phyloP scores from a whole-genome alignment of 1,284 basidiomycete genomes.

The Mrakiaceae sp. region DNA sequence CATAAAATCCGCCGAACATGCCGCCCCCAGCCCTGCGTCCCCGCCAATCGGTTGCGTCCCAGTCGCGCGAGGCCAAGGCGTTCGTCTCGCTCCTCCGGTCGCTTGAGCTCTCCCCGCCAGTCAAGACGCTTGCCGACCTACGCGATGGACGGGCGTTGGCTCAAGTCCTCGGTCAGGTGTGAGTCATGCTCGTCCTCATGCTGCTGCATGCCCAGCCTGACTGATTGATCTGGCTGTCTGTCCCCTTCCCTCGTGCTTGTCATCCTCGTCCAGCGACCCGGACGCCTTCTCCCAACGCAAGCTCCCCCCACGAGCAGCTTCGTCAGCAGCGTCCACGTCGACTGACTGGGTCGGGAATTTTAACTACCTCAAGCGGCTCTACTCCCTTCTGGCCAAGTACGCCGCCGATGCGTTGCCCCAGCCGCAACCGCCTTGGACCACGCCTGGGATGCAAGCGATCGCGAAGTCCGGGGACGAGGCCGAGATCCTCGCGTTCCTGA shows the following conservation, averaged over 20 bases:
- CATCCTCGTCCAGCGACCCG: not conserved
- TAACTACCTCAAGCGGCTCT: constrained; percentile 3
- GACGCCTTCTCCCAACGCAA: not conserved
- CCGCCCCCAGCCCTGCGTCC: not conserved
- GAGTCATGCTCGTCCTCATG: not conserved
- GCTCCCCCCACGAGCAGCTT: not conserved
- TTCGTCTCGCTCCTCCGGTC: constrained; percentile 1
- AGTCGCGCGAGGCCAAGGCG: not conserved
- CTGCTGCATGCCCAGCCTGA: too few relatives aligned
- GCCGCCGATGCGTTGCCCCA: not conserved
- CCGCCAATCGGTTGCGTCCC: not conserved
- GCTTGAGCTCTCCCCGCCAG: not conserved
- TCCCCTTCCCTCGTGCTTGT: not conserved
- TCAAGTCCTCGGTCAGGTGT: constrained; percentile 5
- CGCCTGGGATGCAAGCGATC: constrained; percentile 6
- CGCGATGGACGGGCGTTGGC: constrained; percentile 3
- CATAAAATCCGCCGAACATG: too few relatives aligned
- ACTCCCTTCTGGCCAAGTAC: not conserved
- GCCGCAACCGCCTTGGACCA: not conserved
- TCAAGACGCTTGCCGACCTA: constrained; percentile 1
- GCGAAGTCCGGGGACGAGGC: constrained; percentile 9
- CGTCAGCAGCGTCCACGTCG: not conserved
- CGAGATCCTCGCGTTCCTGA: constrained; percentile 3
- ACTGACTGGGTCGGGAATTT: constrained; percentile 12
- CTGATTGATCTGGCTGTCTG: too few relatives aligned